Percentiles rank a stretch among this genome's conserved stretches.
Evolutionary conservation across 2,329 filamentous ascomycete genomes (phyloP).

Genomic region (Herpotrichia juniperi): DNA sequence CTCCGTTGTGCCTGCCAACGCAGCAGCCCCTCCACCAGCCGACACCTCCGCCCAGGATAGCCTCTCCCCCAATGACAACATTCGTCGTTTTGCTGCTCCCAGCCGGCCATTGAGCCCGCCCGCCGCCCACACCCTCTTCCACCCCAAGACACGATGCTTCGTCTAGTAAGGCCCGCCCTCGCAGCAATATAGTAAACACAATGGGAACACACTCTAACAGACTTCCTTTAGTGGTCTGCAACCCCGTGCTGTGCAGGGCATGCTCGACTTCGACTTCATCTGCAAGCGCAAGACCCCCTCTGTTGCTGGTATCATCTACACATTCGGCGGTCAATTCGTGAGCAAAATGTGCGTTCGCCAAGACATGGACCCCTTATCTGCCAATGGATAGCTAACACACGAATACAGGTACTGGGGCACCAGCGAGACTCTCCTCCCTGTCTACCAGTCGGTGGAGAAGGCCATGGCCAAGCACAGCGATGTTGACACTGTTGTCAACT

Average conservation of each 20-base stretch:
- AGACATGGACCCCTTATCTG: conserved; percentile 8
- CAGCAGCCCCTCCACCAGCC: conserved; percentile 37
- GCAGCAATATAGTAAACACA: not conserved
- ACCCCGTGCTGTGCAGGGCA: conserved; percentile 71
- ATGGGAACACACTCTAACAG: conserved; percentile 25
- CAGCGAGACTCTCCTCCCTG: conserved; percentile 96
- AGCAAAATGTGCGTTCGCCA: conserved; percentile 83
- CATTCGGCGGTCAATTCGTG: conserved; percentile 99
- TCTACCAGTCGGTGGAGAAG: conserved; percentile 94
- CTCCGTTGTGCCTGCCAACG: conserved; percentile 46
- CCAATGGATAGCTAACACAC: conserved; percentile 22
- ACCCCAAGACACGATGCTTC: conserved; percentile 99
- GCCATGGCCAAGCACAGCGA: conserved; percentile 96
- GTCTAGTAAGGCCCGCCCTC: conserved; percentile 73
- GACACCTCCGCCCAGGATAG: conserved; percentile 37
- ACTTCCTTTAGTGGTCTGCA: conserved; percentile 75
- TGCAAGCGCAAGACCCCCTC: conserved; percentile 98
- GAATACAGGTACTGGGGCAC: conserved; percentile 88
- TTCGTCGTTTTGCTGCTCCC: conserved; percentile 91
- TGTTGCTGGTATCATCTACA: conserved; percentile 99
- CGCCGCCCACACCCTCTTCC: conserved; percentile 90
- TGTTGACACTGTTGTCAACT: conserved; percentile 98
- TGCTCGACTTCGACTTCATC: conserved; percentile 99
- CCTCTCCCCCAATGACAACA: conserved; percentile 94
- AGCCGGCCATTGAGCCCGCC: conserved; percentile 91